These are phyloP conservation scores for Diaporthe citrichinensis DNA, from an alignment of 2,329 filamentous ascomycete species.

Conservation along the genomic window DNA sequence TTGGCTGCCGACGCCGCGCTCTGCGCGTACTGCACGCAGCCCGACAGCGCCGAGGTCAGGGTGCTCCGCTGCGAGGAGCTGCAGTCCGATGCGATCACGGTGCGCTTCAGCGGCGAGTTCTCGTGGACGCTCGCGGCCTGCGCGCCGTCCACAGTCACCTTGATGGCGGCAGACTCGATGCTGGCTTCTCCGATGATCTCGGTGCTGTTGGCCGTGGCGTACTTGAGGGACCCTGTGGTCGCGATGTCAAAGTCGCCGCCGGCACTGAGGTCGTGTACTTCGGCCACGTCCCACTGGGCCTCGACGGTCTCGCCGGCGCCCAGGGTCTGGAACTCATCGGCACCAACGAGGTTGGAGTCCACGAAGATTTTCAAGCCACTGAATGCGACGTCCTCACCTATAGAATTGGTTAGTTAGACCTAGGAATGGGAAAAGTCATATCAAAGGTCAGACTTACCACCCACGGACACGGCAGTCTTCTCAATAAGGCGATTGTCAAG, in stretches of 20 bases:
- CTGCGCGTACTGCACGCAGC: neutral
- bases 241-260: conserved; percentile 70
- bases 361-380: conserved; percentile 67
- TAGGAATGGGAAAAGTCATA: too few relatives aligned
- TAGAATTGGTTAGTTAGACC: conserved; percentile 49
- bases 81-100: conserved; percentile 15
- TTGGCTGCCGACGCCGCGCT: neutral
- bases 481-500: conserved; percentile 62
- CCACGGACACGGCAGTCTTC: conserved; percentile 55
- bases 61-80: conserved; percentile 4
- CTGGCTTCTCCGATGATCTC: conserved; percentile 63
- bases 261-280: conserved; percentile 65
- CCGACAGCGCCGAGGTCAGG: neutral
- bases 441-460: conserved; percentile 53
- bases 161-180: conserved; percentile 73
- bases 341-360: conserved; percentile 58
- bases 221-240: conserved; percentile 69
- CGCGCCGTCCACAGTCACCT: conserved; percentile 68
- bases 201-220: conserved; percentile 65
- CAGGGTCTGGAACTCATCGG: conserved; percentile 66
- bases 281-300: conserved; percentile 67
- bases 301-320: conserved; percentile 64
- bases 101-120: conserved; percentile 11
- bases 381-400: conserved; percentile 62
- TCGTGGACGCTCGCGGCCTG: conserved; percentile 11